Base-by-base conservation (phyloP, 2,329 filamentous ascomycete genomes). In the Epicoccum nigrum region DNA sequence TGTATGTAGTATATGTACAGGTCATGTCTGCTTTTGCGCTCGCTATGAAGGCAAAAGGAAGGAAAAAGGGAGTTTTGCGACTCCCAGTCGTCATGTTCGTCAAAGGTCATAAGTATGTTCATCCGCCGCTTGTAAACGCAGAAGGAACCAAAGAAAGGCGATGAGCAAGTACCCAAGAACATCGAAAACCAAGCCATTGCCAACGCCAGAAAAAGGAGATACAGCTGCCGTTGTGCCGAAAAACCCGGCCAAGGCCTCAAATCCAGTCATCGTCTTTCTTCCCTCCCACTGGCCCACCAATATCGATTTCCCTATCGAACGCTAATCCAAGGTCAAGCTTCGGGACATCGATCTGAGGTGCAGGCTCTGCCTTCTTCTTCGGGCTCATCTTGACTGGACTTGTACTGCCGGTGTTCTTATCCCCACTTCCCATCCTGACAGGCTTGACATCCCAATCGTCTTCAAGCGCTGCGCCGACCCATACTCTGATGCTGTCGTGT, bases 381-480 rank as follows among this genome's bases (percentile, higher is more conserved):
- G 71, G 75, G 21, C 75, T 76, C 59, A 71, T 74, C 56, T 73
- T 67, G 52, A 72, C 51, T 1, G 69, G 69, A 39, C 67, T 72
- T 0, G 59, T 59, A 8, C 57, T 63, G 25, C 58, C 53, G 30
- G 72, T 75, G 31, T 73, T 75, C 15, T 62, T 69, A 50, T 76
- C 70, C 16, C 74, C 69, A 37, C 79, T 76, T 0, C 90, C 90
- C 71, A 88, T 90, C 44, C 92, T 81, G 19, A 97, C 92, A 65
- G 88, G 86, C 44, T 83, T 82, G 34, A 92, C 87, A 42, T 91
- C 85, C 93, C 94, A 99, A 37, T 85, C 89, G 73, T 99, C 94
- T 54, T 92, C 92, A 21, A 80, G 81, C 0, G 91, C 92, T 0
- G 93, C 94, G 0, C 87, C 87, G 15, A 97, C 89, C 92, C 93